Percentiles rank a stretch among this genome's conserved stretches.
Conservation (phyloP, 129 eudicot species). For the Erigeron canadensis region DNA sequence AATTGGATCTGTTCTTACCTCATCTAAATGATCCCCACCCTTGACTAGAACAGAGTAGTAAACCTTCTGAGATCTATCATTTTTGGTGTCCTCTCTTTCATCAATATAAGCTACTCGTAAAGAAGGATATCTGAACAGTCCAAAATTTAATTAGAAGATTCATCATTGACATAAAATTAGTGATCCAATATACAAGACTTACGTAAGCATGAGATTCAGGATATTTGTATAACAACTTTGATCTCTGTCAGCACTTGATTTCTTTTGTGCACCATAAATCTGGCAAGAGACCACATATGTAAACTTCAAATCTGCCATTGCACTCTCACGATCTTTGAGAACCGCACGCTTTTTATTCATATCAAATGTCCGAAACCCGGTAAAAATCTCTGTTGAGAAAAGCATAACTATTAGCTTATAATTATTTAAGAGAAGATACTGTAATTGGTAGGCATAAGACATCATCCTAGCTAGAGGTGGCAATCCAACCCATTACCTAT, state of each 20-base stretch:
- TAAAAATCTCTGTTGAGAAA: conserved; percentile 67
- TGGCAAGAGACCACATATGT: conserved; percentile 99
- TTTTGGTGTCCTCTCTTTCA: conserved; percentile 68
- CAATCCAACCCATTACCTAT: background rate
- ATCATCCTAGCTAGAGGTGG: background rate
- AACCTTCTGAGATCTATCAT: conserved; percentile 65
- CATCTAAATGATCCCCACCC: conserved; percentile 93
- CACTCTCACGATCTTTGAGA: conserved; percentile 69
- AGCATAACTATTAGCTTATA: conserved; percentile 16
- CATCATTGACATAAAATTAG: background rate
- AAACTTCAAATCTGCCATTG: conserved; percentile 94
- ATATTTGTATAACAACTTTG: conserved; percentile 76
- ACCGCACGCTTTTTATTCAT: conserved; percentile 38
- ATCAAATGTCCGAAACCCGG: conserved; percentile 76
- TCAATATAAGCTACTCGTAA: conserved; percentile 94
- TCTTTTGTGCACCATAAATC: conserved; percentile 90
- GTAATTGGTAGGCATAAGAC: background rate
- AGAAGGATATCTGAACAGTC: conserved; percentile 74
- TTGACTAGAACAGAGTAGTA: conserved; percentile 96
- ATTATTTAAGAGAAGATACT: conserved; percentile 2
- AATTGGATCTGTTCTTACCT: conserved; percentile 43
- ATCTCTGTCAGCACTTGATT: conserved; percentile 65
- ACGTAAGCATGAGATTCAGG: conserved; percentile 91
- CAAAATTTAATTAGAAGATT: conserved; percentile 18
- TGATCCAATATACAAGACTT: conserved; percentile 3